phyloP scores from a whole-genome alignment of 1,139 yeast genomes.

The Diutina sp. region DNA sequence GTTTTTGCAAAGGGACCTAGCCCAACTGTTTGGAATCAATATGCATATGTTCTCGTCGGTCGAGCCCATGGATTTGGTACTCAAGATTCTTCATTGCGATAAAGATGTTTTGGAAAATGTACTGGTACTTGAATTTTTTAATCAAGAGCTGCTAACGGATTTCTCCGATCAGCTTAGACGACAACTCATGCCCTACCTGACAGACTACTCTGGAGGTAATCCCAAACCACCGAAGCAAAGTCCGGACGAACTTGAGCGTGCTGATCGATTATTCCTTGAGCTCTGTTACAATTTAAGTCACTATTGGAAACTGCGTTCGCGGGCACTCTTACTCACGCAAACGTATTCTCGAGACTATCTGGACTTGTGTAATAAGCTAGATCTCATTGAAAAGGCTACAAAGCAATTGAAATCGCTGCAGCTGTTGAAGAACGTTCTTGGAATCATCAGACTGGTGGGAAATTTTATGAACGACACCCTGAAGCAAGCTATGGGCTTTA shows the following conservation, averaged over 20 bases:
- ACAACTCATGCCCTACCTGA: constrained; percentile 61
- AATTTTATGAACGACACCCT: constrained; percentile 84
- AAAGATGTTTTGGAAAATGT: constrained; percentile 51
- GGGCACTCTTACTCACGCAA: constrained; percentile 54
- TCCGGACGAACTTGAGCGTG: constrained; percentile 54
- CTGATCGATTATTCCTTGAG: constrained; percentile 71
- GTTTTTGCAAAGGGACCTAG: constrained; percentile 66
- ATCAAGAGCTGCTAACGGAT: constrained; percentile 57
- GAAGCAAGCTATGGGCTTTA: constrained; percentile 77
- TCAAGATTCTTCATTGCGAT: constrained; percentile 61
- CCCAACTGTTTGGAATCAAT: constrained; percentile 83
- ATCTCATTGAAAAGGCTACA: constrained; percentile 56
- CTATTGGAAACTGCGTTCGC: constrained; percentile 83
- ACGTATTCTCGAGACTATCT: constrained; percentile 65
- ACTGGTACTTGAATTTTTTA: constrained; percentile 74
- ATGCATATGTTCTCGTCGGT: constrained; percentile 63
- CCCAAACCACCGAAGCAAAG: neutral
- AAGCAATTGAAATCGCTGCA: constrained; percentile 47
- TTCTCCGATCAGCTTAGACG: constrained; percentile 55
- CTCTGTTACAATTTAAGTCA: constrained; percentile 56
- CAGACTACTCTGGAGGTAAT: constrained; percentile 22
- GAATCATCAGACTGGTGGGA: constrained; percentile 74
- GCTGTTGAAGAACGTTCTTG: constrained; percentile 55
- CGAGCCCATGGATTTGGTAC: constrained; percentile 50
- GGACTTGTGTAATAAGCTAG: constrained; percentile 53